Evolutionary conservation across 495 filamentous ascomycete species (phyloP).

Genomic region (Lasiosphaeria miniovina): DNA sequence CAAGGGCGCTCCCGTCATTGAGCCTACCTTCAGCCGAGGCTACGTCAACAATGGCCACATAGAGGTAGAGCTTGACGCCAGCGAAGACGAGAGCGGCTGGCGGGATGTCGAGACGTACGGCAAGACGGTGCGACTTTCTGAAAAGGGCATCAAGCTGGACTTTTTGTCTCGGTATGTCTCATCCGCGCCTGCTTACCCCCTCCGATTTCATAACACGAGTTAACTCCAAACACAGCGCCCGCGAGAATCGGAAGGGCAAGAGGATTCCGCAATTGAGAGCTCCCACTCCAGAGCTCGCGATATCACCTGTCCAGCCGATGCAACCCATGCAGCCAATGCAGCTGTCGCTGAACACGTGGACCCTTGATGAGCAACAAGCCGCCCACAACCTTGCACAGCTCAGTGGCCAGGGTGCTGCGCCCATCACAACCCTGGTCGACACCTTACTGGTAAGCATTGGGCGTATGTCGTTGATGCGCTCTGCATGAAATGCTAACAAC

Average conservation of each 20-base stretch:
- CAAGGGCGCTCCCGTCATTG: constrained; percentile 46
- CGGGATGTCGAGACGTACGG: constrained; percentile 48
- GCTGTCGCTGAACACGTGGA: constrained; percentile 15
- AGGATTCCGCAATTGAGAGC: constrained; percentile 19
- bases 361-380: constrained; percentile 47
- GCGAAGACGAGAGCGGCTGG: constrained; percentile 42
- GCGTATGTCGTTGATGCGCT: constrained; percentile 1
- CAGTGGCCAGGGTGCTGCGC: constrained; percentile 25
- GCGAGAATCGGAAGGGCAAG: constrained; percentile 32
- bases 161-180: constrained; percentile 58
- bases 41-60: constrained; percentile 73
- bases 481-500: constrained; percentile 14
- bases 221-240: constrained; percentile 26
- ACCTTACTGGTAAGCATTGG: constrained; percentile 42
- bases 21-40: constrained; percentile 53
- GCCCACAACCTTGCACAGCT: constrained; percentile 56
- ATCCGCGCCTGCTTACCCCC: background rate
- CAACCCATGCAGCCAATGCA: background rate
- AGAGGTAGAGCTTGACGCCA: constrained; percentile 67
- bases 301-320: constrained; percentile 9
- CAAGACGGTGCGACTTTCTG: constrained; percentile 64
- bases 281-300: background rate
- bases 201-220: constrained; percentile 10
- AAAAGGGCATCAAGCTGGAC: constrained; percentile 72
- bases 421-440: constrained; percentile 36